These are phyloP conservation scores for Fusarium sp. DNA, from an alignment of 2,329 filamentous ascomycete species.

Conservation along the genomic window DNA sequence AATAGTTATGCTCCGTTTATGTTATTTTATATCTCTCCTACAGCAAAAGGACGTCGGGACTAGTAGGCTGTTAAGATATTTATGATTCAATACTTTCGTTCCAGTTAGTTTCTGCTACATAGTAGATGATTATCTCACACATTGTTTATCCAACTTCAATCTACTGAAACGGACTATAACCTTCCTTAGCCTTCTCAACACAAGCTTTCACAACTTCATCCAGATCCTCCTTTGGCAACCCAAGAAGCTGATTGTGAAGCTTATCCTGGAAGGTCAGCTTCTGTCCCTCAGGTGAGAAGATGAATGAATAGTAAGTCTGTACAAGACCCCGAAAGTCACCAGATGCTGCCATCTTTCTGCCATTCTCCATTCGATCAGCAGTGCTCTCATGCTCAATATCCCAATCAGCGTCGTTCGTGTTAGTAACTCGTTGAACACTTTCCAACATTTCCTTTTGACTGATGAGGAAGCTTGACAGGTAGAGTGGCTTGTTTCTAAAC, in stretches of 20 bases:
- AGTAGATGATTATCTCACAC: too few relatives aligned
- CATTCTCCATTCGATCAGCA: slow-evolving; percentile 49
- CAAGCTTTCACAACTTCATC: slow-evolving; percentile 6
- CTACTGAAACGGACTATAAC: not conserved
- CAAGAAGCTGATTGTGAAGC: slow-evolving; percentile 2
- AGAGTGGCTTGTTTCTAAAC: slow-evolving; percentile 62
- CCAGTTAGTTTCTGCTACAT: too few relatives aligned
- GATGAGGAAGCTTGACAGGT: slow-evolving; percentile 68
- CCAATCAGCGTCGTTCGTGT: slow-evolving; percentile 72
- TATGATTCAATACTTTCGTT: too few relatives aligned
- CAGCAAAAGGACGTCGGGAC: too few relatives aligned
- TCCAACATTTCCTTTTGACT: slow-evolving; percentile 76
- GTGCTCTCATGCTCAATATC: slow-evolving; percentile 63
- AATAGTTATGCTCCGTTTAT: too few relatives aligned
- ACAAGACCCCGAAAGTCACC: slow-evolving; percentile 11
- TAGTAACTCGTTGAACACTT: slow-evolving; percentile 69
- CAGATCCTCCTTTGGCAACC: slow-evolving; percentile 1
- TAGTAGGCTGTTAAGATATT: too few relatives aligned
- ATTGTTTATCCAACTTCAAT: too few relatives aligned
- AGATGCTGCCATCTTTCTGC: not conserved
- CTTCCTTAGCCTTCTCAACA: not conserved
- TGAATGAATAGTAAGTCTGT: slow-evolving; percentile 8
- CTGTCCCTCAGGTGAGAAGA: not conserved
- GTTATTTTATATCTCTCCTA: too few relatives aligned
- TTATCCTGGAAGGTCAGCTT: slow-evolving; percentile 7